Evolutionary conservation across 257 asterid species (phyloP), one percentile per base, ranked within the genome.

Genomic region (Solanum dulcamara): DNA sequence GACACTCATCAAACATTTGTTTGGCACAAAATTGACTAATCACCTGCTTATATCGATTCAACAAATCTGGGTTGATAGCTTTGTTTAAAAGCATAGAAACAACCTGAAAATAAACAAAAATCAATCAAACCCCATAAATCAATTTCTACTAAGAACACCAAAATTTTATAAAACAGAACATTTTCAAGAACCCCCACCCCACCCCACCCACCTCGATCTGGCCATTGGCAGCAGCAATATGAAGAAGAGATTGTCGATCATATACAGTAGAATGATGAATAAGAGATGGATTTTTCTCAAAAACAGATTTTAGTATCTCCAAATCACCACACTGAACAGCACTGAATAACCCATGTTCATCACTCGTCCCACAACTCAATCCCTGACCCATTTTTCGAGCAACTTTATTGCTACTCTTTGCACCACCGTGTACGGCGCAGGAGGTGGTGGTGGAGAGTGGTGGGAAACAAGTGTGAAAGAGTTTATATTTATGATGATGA

Each of bases 161-260:
- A 83, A 64, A 55, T 30, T 22, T 4, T 8, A 44, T 3, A 79
- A 33, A 42, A 44, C 42, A 28, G 6, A 42, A 32, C 42, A 44
- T 62, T 62, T 79, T 14, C 44, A 83, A 85, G 85, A 86, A 86
- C 32, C 95, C 98, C 98, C 0, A 1, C 1, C 11, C 1, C 62
- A 20, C 64, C 46, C 17, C 4, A 7, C 60, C 32, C 35, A 97
- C 99, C 99, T 95, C 98, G 98, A 92, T 95, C 95, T 91, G 99
- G 87, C 97, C 98, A 91, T 92, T 92, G 83, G 98, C 99, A 82
- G 99, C 97, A 44, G 99, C 98, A 46, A 97, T 91, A 91, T 97
- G 99, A 88, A 97, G 71, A 88, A 93, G 89, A 14, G 98, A 91
- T 91, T 92, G 91, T 20, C 97, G 94, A 92, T 95, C 98, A 86